These are phyloP conservation scores for Podaxis sp. DNA, from an alignment of 768 basidiomycete species.

Conservation along the genomic window DNA sequence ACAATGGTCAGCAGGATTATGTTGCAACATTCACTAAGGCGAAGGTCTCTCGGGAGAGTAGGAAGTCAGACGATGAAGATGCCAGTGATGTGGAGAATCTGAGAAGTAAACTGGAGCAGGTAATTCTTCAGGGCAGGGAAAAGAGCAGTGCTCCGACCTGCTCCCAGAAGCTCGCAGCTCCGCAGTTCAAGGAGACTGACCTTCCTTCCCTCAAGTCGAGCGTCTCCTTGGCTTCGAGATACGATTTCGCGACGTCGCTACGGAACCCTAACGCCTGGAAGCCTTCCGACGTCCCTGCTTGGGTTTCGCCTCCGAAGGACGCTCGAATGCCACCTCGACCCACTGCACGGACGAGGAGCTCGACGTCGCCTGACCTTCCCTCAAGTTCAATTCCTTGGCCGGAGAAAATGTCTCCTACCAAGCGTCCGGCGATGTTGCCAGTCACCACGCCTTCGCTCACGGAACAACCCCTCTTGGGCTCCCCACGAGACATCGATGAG, in stretches of 20 bases:
- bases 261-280: slow-evolving; percentile 37
- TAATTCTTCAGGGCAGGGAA: slow-evolving; percentile 40
- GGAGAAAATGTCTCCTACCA: slow-evolving; percentile 22
- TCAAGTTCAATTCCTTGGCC: slow-evolving; percentile 45
- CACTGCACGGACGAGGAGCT: not conserved
- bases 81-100: slow-evolving; percentile 57
- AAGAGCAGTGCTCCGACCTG: slow-evolving; percentile 23
- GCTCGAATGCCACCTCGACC: slow-evolving; percentile 44
- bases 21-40: slow-evolving; percentile 60
- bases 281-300: slow-evolving; percentile 3
- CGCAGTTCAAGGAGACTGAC: slow-evolving; percentile 21
- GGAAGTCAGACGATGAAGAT: slow-evolving; percentile 35
- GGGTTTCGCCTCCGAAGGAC: slow-evolving; percentile 21
- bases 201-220: slow-evolving; percentile 34
- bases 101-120: slow-evolving; percentile 63
- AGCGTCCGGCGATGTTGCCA: slow-evolving; percentile 9
- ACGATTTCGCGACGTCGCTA: slow-evolving; percentile 56
- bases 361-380: slow-evolving; percentile 16
- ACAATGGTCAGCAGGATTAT: slow-evolving; percentile 81
- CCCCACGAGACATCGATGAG: slow-evolving; percentile 48
- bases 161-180: slow-evolving; percentile 8
- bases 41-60: slow-evolving; percentile 24
- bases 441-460: slow-evolving; percentile 8
- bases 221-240: slow-evolving; percentile 49
- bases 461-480: slow-evolving; percentile 37